These are phyloP conservation scores for Paracoccidioides lutzii DNA, from an alignment of 2,329 filamentous ascomycete genomes.

Conservation along the genomic window DNA sequence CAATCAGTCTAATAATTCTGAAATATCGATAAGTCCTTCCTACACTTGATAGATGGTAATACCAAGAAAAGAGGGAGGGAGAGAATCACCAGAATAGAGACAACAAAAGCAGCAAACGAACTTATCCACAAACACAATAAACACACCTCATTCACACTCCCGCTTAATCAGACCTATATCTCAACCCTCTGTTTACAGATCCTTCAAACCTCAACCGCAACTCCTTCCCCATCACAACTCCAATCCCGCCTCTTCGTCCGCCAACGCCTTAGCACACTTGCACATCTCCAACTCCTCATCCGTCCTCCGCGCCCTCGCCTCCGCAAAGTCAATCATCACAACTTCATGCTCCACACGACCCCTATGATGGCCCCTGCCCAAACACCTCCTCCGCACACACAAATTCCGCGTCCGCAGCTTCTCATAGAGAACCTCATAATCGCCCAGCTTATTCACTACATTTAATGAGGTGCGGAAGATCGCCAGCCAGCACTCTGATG, in stretches of 20 bases:
- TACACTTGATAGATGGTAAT: no score
- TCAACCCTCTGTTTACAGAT: not conserved
- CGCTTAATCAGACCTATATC: not conserved
- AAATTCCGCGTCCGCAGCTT: not conserved
- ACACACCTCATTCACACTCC: not conserved
- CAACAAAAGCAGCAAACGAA: no score
- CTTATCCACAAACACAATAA: no score
- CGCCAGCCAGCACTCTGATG: no score
- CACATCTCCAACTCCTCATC: not conserved
- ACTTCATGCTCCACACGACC: not conserved
- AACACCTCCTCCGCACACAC: not conserved
- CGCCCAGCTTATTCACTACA: not conserved
- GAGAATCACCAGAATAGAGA: no score
- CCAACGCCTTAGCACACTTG: not conserved
- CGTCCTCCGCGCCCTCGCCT: not conserved
- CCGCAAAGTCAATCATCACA: not conserved
- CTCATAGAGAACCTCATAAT: not conserved
- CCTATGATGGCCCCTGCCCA: not conserved
- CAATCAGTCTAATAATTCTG: no score
- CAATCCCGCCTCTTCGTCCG: not conserved
- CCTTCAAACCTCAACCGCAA: not conserved
- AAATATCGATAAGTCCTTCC: no score
- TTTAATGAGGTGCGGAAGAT: no score
- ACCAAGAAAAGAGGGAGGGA: no score
- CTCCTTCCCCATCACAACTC: not conserved